Conservation (phyloP, 257 asterid genomes). For the Scutellaria galericulata region DNA sequence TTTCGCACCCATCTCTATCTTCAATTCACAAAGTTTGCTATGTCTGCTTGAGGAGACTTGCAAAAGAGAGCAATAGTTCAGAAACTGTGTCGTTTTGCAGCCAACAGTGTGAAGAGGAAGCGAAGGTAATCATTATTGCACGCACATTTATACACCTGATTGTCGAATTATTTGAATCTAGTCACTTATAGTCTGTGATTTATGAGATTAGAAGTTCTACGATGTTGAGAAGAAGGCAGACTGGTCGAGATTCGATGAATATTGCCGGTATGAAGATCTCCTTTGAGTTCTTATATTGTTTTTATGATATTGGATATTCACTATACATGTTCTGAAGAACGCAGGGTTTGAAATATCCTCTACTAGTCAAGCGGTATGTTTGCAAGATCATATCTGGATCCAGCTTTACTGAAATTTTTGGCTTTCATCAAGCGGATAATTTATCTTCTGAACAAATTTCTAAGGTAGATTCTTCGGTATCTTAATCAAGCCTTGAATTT, state of each 20-base stretch:
- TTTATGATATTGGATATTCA: conserved; percentile 20
- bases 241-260: conserved; percentile 75
- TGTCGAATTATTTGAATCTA: not conserved
- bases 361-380: conserved; percentile 75
- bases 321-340: conserved; percentile 50
- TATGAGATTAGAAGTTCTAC: conserved; percentile 53
- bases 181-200: conserved; percentile 31
- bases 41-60: conserved; percentile 63
- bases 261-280: conserved; percentile 70
- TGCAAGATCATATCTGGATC: conserved; percentile 68
- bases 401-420: conserved; percentile 54
- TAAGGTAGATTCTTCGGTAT: conserved; percentile 48
- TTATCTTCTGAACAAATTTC: conserved; percentile 54
- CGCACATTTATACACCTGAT: not conserved
- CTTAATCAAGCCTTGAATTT: not conserved
- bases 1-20: conserved; percentile 68
- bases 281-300: conserved; percentile 19
- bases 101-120: conserved; percentile 51
- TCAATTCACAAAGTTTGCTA: conserved; percentile 60
- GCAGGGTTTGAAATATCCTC: conserved; percentile 82
- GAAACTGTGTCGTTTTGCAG: conserved; percentile 56
- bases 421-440: conserved; percentile 71
- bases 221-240: conserved; percentile 74
- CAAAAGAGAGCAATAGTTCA: conserved; percentile 20
- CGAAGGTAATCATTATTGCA: conserved; percentile 46